phyloP scores from a whole-genome alignment of 2,329 filamentous ascomycete species.

The Pseudovirgaria hyperparasitica region DNA sequence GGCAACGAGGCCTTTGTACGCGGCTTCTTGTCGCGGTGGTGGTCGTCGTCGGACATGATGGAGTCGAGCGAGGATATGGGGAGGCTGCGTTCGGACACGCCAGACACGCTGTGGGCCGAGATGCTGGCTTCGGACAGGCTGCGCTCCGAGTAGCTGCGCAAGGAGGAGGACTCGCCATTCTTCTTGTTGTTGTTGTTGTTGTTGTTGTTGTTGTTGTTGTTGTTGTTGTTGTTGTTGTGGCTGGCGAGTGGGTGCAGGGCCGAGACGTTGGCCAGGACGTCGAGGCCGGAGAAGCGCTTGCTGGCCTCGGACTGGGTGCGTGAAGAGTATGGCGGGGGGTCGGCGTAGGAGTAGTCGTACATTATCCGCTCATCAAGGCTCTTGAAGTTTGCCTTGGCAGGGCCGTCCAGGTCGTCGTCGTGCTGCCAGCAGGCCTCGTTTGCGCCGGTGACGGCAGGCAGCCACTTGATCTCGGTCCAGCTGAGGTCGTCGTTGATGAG shows the following conservation, averaged over 20 bases:
- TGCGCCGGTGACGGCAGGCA: slow-evolving; percentile 17
- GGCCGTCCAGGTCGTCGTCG: slow-evolving; percentile 26
- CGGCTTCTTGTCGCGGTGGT: slow-evolving; percentile 28
- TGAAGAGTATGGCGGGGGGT: slow-evolving; percentile 27
- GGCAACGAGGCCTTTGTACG: slow-evolving; percentile 23
- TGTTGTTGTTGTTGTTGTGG: slow-evolving; percentile 1
- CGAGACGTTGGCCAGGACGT: slow-evolving; percentile 18
- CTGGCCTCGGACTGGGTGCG: slow-evolving; percentile 25
- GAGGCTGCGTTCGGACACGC: too few species aligned
- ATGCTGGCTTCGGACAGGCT: too few species aligned
- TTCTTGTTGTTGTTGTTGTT: not conserved
- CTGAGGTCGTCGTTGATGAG: slow-evolving; percentile 26
- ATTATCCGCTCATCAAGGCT: slow-evolving; percentile 27
- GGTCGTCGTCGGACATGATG: slow-evolving; percentile 13
- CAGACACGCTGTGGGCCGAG: too few species aligned
- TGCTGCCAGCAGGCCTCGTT: slow-evolving; percentile 26
- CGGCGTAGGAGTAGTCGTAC: slow-evolving; percentile 29
- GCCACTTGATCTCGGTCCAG: slow-evolving; percentile 25
- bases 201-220: not conserved
- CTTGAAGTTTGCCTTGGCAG: slow-evolving; percentile 21
- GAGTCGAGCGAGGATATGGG: too few species aligned
- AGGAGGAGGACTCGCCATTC: too few species aligned
- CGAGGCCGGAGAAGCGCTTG: slow-evolving; percentile 19
- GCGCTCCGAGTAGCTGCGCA: slow-evolving; percentile 14
- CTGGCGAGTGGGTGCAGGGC: not conserved